Evolutionary conservation across 176 grass and related monocot genomes (phyloP).

Genomic region (Zizania latifolia): DNA sequence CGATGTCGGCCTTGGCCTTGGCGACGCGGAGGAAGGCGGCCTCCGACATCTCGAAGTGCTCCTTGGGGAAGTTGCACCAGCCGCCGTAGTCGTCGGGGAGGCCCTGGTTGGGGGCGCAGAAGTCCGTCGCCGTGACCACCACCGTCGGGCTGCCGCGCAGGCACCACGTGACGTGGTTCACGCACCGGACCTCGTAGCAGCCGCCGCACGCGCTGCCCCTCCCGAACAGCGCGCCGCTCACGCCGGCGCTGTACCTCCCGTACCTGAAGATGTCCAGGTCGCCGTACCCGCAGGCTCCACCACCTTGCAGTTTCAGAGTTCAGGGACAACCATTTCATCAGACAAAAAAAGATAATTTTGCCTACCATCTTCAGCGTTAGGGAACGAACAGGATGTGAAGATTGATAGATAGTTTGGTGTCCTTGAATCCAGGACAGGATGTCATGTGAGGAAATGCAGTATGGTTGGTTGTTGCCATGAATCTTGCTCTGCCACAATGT

Average conservation of each 20-base stretch:
- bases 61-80: slow-evolving; percentile 94
- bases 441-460: no score
- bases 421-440: background rate
- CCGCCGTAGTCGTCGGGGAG: slow-evolving; percentile 65
- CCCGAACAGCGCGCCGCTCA: slow-evolving; percentile 75
- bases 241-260: slow-evolving; percentile 52
- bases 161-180: slow-evolving; percentile 86
- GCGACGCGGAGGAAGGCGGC: slow-evolving; percentile 69
- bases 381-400: background rate
- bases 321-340: slow-evolving; percentile 13
- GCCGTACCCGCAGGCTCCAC: slow-evolving; percentile 91
- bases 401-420: background rate
- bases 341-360: no score
- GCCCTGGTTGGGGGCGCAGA: slow-evolving; percentile 75
- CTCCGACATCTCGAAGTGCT: slow-evolving; percentile 92
- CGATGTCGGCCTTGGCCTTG: slow-evolving; percentile 62
- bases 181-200: slow-evolving; percentile 91
- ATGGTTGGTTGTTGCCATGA: no score
- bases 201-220: slow-evolving; percentile 60
- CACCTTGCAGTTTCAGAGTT: slow-evolving; percentile 19
- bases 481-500: no score
- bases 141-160: slow-evolving; percentile 70
- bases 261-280: slow-evolving; percentile 71
- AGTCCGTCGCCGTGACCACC: slow-evolving; percentile 77
- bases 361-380: background rate